These are phyloP conservation scores for Rosa persica DNA, from an alignment of 306 rosid genomes.

Conservation along the genomic window DNA sequence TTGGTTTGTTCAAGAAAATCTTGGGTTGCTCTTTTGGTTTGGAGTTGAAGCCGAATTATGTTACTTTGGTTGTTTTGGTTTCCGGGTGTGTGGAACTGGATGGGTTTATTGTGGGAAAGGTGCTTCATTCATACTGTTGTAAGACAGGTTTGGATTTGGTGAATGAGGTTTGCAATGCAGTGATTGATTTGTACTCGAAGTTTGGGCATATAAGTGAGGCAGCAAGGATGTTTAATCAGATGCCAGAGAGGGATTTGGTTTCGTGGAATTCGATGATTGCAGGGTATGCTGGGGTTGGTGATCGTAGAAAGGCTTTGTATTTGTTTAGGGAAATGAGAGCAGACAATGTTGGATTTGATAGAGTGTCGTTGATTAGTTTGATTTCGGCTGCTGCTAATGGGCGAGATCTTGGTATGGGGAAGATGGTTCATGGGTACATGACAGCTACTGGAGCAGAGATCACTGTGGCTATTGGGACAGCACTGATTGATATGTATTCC, in stretches of 20 bases:
- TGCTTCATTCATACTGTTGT: conserved; percentile 20
- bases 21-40: conserved; percentile 15
- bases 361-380: conserved; percentile 20
- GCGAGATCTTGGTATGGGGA: conserved; percentile 20
- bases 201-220: conserved; percentile 13
- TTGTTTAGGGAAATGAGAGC: conserved; percentile 27
- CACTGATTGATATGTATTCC: conserved; percentile 18
- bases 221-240: conserved; percentile 9
- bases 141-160: conserved; percentile 21
- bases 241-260: conserved; percentile 29
- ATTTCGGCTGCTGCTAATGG: conserved; percentile 17
- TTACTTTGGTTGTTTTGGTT: conserved; percentile 22
- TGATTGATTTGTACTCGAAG: conserved; percentile 27
- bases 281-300: conserved; percentile 25
- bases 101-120: conserved; percentile 14
- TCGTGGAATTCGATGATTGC: conserved; percentile 26
- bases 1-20: conserved; percentile 16
- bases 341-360: conserved; percentile 13
- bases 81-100: conserved; percentile 26
- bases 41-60: conserved; percentile 23
- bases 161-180: conserved; percentile 15
- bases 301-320: conserved; percentile 12
- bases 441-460: conserved; percentile 10
- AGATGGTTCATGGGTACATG: conserved; percentile 25
- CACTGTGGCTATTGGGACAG: neutral